Evolutionary conservation across 768 basidiomycete species (phyloP).

Genomic region (Paxillus involutus): DNA sequence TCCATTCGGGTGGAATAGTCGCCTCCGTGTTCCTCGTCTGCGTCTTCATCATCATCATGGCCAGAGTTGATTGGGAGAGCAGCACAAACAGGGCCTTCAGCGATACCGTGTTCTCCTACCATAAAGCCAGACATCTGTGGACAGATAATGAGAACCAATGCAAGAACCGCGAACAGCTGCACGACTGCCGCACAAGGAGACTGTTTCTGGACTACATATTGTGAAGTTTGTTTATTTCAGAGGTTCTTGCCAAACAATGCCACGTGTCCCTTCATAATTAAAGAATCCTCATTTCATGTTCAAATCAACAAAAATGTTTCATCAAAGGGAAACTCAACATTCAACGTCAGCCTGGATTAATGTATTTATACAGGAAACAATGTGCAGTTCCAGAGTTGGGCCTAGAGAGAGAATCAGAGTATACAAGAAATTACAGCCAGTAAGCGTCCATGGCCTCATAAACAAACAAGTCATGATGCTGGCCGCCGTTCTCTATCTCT

Average conservation of each 20-base stretch:
- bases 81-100: not conserved
- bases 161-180: not conserved
- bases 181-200: not conserved
- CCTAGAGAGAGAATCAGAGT: not conserved
- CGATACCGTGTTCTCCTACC: constrained; percentile 9
- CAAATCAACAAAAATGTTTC: not conserved
- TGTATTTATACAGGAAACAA: constrained; percentile 1
- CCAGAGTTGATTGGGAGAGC: constrained; percentile 14
- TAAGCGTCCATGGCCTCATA: constrained; percentile 5
- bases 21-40: constrained; percentile 20
- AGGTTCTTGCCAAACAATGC: constrained; percentile 28
- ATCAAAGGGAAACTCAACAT: not conserved
- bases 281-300: too few relatives aligned
- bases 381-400: constrained; percentile 1
- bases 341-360: constrained; percentile 1
- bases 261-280: constrained; percentile 11
- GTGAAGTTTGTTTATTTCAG: constrained; percentile 21
- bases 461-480: constrained; percentile 28
- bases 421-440: constrained; percentile 11
- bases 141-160: not conserved
- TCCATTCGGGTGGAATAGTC: constrained; percentile 27
- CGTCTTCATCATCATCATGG: constrained; percentile 24
- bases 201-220: not conserved
- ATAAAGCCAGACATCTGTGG: not conserved
- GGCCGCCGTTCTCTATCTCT: constrained; percentile 55